Evolutionary conservation across 768 basidiomycete species (phyloP).

Genomic region (Hortiboletus flavorubellus): DNA sequence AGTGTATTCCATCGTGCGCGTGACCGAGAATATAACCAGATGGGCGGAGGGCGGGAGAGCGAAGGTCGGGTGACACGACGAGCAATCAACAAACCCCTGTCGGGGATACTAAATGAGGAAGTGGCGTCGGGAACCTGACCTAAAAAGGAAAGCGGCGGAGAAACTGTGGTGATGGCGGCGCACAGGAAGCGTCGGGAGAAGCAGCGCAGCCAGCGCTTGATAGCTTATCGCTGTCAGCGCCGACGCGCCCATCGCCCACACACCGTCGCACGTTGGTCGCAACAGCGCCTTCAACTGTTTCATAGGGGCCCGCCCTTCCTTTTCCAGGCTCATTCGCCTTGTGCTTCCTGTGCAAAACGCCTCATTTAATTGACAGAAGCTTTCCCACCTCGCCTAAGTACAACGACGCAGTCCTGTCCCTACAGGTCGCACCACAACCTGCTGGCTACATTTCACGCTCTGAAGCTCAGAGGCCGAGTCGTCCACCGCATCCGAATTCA

Average conservation of each 20-base stretch:
- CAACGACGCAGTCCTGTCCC: neutral
- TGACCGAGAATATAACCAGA: constrained; percentile 16
- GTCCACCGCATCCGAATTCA: no score
- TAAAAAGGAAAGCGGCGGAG: constrained; percentile 21
- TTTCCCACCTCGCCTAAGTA: neutral
- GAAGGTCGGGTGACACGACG: constrained; percentile 19
- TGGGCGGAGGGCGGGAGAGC: constrained; percentile 26
- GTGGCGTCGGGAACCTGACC: constrained; percentile 20
- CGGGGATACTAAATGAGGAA: constrained; percentile 17
- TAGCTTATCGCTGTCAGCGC: constrained; percentile 15
- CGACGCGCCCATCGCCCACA: constrained; percentile 7
- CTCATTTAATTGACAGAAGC: neutral
- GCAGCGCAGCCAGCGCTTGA: constrained; percentile 8
- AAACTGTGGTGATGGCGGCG: constrained; percentile 18
- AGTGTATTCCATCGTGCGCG: neutral
- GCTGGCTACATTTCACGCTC: no score
- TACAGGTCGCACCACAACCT: neutral
- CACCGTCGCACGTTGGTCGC: constrained; percentile 13
- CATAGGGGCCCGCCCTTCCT: constrained; percentile 2
- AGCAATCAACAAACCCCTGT: constrained; percentile 14
- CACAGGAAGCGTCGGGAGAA: constrained; percentile 19
- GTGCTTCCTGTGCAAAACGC: constrained; percentile 2
- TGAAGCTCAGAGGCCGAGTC: no score
- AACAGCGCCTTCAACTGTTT: neutral
- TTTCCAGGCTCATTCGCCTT: neutral